Base-by-base conservation (phyloP, 768 basidiomycete species). In the Kwoniella sp. region DNA sequence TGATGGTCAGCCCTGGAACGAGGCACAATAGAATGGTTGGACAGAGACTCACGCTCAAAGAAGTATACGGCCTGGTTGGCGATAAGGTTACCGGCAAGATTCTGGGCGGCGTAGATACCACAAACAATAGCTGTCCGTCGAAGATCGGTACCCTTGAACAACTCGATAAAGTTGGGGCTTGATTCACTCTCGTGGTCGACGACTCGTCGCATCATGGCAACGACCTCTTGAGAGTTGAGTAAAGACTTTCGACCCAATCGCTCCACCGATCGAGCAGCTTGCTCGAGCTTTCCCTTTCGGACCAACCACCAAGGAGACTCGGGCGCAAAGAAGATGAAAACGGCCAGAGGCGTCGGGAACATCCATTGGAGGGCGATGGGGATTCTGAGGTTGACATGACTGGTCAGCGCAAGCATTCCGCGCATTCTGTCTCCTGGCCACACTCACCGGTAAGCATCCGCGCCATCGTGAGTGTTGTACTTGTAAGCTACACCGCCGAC, bases 131-230 rank as follows among this genome's bases (percentile, higher is more conserved):
- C 55, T 22, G 74, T 76, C 47, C 74, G 63, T 50, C 74, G 60
- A 9, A 68, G 59, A 46, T 76, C 71, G 60, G 63, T 64, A 1
- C 68, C 68, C 26, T 67, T 67, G 71, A 76, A 76, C 26, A 77
- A 65, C 29, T 79, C 76, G 49, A 75, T 53, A 48, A 69, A 71
- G 55, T 44, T 69, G 24, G 70, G 70, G 4, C 63, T 25, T 0
- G 47, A 49, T 12, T 53, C 55, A 17, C 59, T 60, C 55, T 77
- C 67, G 17, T 55, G 37, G 30, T 71, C 65, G 40, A 70, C 66
- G 26, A 71, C 72, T 47, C 74, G 74, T n/a, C 63, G 63, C 71
- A 80, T 80, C 79, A 78, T 75, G n/a, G 76, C 69, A 2, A 75
- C 66, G 5, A 56, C 50, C 29, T 77, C 71, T 8, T 9, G 13